Percentiles rank a stretch among this genome's conserved stretches.
Conservation (phyloP, 768 basidiomycete genomes). For the Mycena floridula region DNA sequence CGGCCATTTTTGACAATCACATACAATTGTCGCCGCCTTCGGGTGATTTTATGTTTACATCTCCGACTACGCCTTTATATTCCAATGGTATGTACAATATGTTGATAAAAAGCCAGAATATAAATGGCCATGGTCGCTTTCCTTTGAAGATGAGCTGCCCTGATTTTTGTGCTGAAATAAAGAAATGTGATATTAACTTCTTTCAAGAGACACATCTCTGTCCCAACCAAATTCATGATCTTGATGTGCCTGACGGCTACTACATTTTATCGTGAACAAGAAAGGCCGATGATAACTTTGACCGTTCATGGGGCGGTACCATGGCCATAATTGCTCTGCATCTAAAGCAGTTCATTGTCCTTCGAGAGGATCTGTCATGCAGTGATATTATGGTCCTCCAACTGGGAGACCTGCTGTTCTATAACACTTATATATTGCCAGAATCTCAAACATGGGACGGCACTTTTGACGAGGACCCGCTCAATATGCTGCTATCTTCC, state of each 20-base stretch:
- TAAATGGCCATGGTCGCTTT: not conserved
- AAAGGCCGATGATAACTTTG: not conserved
- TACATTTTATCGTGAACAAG: not conserved
- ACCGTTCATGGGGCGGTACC: not conserved
- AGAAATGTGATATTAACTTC: not conserved
- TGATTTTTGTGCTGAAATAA: not conserved
- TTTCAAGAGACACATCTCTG: conserved; percentile 1
- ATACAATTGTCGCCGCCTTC: too few species aligned
- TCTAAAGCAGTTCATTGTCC: not conserved
- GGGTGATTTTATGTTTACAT: too few species aligned
- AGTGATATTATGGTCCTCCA: not conserved
- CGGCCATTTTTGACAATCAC: too few species aligned
- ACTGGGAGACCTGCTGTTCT: not conserved
- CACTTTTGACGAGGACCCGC: too few species aligned
- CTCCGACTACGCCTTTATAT: too few species aligned
- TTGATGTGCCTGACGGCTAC: not conserved
- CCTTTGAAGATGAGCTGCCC: not conserved
- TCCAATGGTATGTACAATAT: too few species aligned
- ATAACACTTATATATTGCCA: too few species aligned
- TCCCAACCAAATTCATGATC: not conserved
- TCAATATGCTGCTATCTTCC: too few species aligned
- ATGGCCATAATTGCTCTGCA: not conserved
- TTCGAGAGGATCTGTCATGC: not conserved
- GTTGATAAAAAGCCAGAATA: not conserved
- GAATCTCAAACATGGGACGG: too few species aligned